phyloP scores from a whole-genome alignment of 73 alveolate genomes.

The Tetrahymena borealis region DNA sequence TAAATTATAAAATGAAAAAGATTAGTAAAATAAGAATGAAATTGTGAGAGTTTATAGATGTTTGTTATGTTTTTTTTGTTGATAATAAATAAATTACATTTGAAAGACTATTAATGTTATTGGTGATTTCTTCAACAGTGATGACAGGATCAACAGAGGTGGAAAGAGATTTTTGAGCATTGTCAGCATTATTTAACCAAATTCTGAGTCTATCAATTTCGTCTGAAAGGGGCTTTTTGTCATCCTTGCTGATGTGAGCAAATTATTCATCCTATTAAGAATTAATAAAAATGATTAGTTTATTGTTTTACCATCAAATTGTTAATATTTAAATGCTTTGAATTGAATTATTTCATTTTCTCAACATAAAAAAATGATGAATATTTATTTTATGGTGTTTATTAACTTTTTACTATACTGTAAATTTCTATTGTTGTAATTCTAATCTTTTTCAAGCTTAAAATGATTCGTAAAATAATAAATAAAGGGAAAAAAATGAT shows the following conservation, averaged over 20 bases:
- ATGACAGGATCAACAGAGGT: not conserved
- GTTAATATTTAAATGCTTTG: too few relatives aligned
- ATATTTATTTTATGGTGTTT: slow-evolving; percentile 14
- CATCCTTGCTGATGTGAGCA: slow-evolving; percentile 42
- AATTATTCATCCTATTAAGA: slow-evolving; percentile 8
- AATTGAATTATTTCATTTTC: too few relatives aligned
- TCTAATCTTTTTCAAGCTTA: slow-evolving; percentile 5
- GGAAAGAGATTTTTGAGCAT: not conserved
- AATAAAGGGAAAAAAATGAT: not conserved
- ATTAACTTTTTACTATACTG: slow-evolving; percentile 10
- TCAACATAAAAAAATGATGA: too few relatives aligned
- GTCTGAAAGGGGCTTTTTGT: slow-evolving; percentile 25
- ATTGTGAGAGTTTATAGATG: too few relatives aligned
- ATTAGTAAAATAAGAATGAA: not conserved
- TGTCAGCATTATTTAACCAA: slow-evolving; percentile 1
- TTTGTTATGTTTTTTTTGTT: slow-evolving; percentile 14
- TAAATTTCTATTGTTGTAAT: not conserved
- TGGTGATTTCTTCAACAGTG: not conserved
- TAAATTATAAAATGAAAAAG: not conserved
- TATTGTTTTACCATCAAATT: too few relatives aligned
- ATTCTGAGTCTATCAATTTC: slow-evolving; percentile 8
- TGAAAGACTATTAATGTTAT: not conserved
- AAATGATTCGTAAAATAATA: slow-evolving; percentile 4
- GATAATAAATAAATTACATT: not conserved
- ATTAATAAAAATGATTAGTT: not conserved